phyloP scores from a whole-genome alignment of 2,329 filamentous ascomycete genomes.

The Beauveria asiatica region DNA sequence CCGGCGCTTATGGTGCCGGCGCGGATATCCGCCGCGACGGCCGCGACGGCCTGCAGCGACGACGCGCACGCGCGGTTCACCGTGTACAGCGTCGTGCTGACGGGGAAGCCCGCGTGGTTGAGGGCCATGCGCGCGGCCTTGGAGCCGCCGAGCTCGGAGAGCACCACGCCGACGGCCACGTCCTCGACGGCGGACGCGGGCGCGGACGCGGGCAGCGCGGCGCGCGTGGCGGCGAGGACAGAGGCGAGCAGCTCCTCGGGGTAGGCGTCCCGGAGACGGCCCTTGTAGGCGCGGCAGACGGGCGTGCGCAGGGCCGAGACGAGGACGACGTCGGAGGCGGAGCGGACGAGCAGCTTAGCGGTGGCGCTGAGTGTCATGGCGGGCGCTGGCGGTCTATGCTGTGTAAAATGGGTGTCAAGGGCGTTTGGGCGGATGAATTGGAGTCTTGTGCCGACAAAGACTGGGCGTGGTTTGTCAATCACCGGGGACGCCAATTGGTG shows the following conservation, averaged over 20 bases:
- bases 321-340: conserved; percentile 75
- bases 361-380: conserved; percentile 41
- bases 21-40: conserved; percentile 67
- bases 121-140: conserved; percentile 90
- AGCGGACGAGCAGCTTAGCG: conserved; percentile 67
- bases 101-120: conserved; percentile 71
- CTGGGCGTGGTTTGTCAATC: too few relatives aligned
- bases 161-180: conserved; percentile 77
- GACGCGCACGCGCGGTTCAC: conserved; percentile 82
- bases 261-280: conserved; percentile 77
- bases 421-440: too few relatives aligned
- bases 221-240: conserved; percentile 39
- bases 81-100: conserved; percentile 69
- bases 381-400: background rate
- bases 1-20: conserved; percentile 63
- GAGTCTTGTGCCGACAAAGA: too few relatives aligned
- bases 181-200: conserved; percentile 57
- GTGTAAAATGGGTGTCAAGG: too few relatives aligned
- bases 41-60: conserved; percentile 67
- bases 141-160: conserved; percentile 81
- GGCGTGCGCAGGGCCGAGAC: conserved; percentile 86
- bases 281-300: conserved; percentile 74
- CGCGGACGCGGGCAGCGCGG: conserved; percentile 58
- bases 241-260: conserved; percentile 77
- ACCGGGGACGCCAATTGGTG: too few relatives aligned